Conservation (phyloP, 2,329 filamentous ascomycete genomes). For the Cladosporium colombiae region DNA sequence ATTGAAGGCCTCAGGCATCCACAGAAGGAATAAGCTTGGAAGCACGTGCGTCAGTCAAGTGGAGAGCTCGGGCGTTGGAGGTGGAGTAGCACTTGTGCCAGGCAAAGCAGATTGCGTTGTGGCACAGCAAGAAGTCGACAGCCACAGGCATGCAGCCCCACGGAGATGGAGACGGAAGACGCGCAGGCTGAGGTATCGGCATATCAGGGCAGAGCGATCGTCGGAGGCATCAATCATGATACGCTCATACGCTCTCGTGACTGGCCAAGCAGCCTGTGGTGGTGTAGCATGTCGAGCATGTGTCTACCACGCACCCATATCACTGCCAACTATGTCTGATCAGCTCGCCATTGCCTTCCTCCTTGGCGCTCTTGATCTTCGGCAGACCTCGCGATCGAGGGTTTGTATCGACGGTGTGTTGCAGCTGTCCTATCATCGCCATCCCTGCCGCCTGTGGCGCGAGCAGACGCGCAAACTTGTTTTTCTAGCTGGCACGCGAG, state of each 20-base stretch:
- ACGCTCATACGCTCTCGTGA: neutral
- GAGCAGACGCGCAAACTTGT: constrained; percentile 4
- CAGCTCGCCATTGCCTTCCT: neutral
- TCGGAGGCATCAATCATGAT: neutral
- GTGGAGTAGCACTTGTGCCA: neutral
- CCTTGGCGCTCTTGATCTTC: neutral
- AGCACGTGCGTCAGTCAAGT: neutral
- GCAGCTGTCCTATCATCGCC: neutral
- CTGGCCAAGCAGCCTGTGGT: neutral
- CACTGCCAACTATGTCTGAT: neutral
- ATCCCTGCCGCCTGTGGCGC: constrained; percentile 10
- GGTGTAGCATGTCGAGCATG: neutral
- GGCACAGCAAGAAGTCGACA: neutral
- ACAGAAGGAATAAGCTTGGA: neutral
- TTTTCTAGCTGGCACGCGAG: constrained; percentile 11
- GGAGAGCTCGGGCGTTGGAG: neutral
- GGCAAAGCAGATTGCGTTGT: neutral
- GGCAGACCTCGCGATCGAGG: neutral
- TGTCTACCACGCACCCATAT: neutral
- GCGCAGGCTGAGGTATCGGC: neutral
- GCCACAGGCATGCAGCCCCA: constrained; percentile 5
- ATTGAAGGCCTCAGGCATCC: neutral
- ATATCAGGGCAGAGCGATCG: neutral
- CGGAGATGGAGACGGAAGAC: neutral
- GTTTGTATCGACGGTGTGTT: neutral